Base-by-base conservation (phyloP, 495 filamentous ascomycete genomes). In the Tuber brumale region DNA sequence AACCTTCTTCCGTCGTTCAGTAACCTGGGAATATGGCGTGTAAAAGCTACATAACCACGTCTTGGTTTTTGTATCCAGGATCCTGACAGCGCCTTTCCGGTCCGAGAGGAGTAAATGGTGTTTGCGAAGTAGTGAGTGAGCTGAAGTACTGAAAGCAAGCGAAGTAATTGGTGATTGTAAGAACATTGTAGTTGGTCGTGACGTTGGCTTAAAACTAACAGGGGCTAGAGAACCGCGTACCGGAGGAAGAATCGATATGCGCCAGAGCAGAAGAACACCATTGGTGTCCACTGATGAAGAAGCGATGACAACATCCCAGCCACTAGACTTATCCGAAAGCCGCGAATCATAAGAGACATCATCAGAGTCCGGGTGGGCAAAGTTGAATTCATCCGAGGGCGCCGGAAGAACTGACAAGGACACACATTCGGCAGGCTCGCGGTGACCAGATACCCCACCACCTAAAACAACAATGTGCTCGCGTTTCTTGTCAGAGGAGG, bases 1-100 rank as follows among this genome's bases (percentile, higher is more conserved):
- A 45, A 97, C 88, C 1, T 88, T 88, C 82, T 97, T 97, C 46
- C 94, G 89, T 8, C 81, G 75, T 45, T 78, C 66, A 6, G 74
- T 72, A 16, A 70, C 73, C n/a, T 23, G 71, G 16, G 80, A 76
- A 76, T 76, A 75, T 18, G 73, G 37, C n/a, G 72, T 82, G 70
- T 82, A 79, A 69, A 82, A 79, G 76, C 73, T 81, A 39, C 80
- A 73, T 61, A 81, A 44, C 80, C 80, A 81, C 35, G 70, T 48
- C 31, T 69, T 75, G 43, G 69, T 69, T 14, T 74, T 69, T 7
- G 74, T 79, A 46, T 82, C 76, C 8, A 79, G 70, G 9, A 92
- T 84, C 57, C 91, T 87, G 19, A 91, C 87, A 51, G 86, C 86
- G 27, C 91, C 91, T 45, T 84, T 86, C 42, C 85, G 79, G 75